These are phyloP conservation scores for Hypoxylon crocopeplum DNA, from an alignment of 495 filamentous ascomycete species.

Conservation along the genomic window DNA sequence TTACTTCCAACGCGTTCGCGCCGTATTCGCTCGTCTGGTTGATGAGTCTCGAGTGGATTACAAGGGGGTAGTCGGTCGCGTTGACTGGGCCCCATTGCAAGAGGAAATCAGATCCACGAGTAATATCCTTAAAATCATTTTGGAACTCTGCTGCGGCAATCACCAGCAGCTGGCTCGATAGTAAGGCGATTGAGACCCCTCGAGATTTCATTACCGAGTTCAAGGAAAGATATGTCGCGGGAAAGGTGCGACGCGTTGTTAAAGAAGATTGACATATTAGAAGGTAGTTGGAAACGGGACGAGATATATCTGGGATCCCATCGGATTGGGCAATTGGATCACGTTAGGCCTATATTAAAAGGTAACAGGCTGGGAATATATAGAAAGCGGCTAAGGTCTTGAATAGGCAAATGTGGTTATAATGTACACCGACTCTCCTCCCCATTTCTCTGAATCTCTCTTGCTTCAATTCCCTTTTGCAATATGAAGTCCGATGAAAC, in stretches of 20 bases:
- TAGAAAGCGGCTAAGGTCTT: constrained; percentile 4
- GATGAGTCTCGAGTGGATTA: constrained; percentile 42
- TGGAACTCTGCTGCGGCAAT: constrained; percentile 33
- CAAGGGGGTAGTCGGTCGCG: constrained; percentile 38
- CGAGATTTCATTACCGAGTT: constrained; percentile 3
- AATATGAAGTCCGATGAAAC: too few species aligned
- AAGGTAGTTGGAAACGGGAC: too few species aligned
- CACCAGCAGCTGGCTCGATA: constrained; percentile 9
- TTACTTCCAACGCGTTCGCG: constrained; percentile 41
- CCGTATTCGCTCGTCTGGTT: constrained; percentile 41
- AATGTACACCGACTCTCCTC: not conserved
- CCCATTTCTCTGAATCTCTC: too few species aligned
- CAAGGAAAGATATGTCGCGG: not conserved
- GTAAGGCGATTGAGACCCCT: not conserved
- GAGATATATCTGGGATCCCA: too few species aligned
- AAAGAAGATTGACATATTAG: too few species aligned
- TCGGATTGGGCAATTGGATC: too few species aligned
- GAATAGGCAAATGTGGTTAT: constrained; percentile 26
- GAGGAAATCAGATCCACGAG: constrained; percentile 27
- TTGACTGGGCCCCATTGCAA: constrained; percentile 42
- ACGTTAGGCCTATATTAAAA: not conserved
- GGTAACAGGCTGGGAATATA: not conserved
- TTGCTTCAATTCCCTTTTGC: too few species aligned
- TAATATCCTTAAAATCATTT: constrained; percentile 39
- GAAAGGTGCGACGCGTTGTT: too few species aligned